phyloP scores from a whole-genome alignment of 2,329 filamentous ascomycete genomes.

The Phaeophleospora eucalypticola region DNA sequence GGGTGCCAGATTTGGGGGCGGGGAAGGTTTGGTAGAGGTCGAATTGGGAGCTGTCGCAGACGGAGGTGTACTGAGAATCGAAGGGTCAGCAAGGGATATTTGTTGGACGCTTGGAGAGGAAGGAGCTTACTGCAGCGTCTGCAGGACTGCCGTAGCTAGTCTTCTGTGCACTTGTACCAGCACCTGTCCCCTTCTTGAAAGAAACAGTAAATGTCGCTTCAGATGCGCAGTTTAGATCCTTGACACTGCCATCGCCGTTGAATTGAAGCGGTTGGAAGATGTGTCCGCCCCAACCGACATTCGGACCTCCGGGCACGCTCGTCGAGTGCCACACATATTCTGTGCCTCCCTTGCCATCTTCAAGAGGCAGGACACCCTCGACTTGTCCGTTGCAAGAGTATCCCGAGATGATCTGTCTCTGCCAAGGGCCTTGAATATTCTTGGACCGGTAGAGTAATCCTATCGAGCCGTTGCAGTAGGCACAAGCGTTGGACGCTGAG shows the following conservation, averaged over 20 bases:
- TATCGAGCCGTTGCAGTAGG: slow-evolving; percentile 24
- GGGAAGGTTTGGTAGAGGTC: slow-evolving; percentile 25
- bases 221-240: slow-evolving; percentile 20
- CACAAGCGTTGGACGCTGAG: slow-evolving; percentile 23
- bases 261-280: slow-evolving; percentile 25
- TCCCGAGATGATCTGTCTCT: slow-evolving; percentile 23
- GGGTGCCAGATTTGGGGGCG: slow-evolving; percentile 15
- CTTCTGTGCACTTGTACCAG: slow-evolving; percentile 7
- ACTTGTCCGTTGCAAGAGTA: slow-evolving; percentile 25
- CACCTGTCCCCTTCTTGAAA: slow-evolving; percentile 13
- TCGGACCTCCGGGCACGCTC: slow-evolving; percentile 18
- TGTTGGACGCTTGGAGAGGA: background rate
- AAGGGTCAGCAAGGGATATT: too few relatives aligned
- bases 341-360: slow-evolving; percentile 7
- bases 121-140: slow-evolving; percentile 15
- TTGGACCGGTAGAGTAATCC: slow-evolving; percentile 19
- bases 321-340: slow-evolving; percentile 25
- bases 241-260: slow-evolving; percentile 15
- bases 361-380: slow-evolving; percentile 22
- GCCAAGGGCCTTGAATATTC: slow-evolving; percentile 24
- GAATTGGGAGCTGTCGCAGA: slow-evolving; percentile 24
- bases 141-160: slow-evolving; percentile 15
- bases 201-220: slow-evolving; percentile 16
- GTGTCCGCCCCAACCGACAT: slow-evolving; percentile 21
- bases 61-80: slow-evolving; percentile 19